Evolutionary conservation across 1,284 basidiomycete genomes (phyloP).

Genomic region (Cryptococcus sp.): DNA sequence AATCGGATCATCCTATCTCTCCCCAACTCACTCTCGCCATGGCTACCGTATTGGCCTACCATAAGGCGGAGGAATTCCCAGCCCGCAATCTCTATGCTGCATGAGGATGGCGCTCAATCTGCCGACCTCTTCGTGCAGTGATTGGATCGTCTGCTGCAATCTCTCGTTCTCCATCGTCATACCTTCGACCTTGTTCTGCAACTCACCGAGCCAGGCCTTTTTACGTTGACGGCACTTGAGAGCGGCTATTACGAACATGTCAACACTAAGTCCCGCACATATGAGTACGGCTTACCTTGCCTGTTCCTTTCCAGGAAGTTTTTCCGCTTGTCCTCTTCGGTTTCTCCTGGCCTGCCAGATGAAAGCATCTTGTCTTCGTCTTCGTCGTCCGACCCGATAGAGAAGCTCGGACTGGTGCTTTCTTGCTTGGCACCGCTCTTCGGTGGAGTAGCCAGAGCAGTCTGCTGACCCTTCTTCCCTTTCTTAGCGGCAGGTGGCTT

Average conservation of each 20-base stretch:
- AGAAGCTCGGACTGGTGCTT: slow-evolving; percentile 25
- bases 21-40: background rate
- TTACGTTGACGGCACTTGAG: slow-evolving; percentile 98
- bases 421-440: slow-evolving; percentile 23
- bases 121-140: slow-evolving; percentile 61
- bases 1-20: background rate
- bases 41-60: slow-evolving; percentile 30
- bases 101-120: slow-evolving; percentile 57
- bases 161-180: slow-evolving; percentile 90
- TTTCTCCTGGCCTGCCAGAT: slow-evolving; percentile 72
- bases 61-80: slow-evolving; percentile 34
- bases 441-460: slow-evolving; percentile 17
- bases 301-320: slow-evolving; percentile 93
- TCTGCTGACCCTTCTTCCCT: slow-evolving; percentile 40
- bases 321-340: slow-evolving; percentile 90
- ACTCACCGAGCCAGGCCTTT: slow-evolving; percentile 91
- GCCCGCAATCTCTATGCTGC: slow-evolving; percentile 51
- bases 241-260: slow-evolving; percentile 65
- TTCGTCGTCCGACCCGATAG: slow-evolving; percentile 53
- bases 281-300: slow-evolving; percentile 64
- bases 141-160: slow-evolving; percentile 61
- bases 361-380: slow-evolving; percentile 31
- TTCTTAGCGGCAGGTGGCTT: slow-evolving; percentile 46
- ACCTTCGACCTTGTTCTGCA: slow-evolving; percentile 92
- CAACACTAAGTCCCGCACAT: slow-evolving; percentile 1